Evolutionary conservation across 345 rosid species (phyloP), one percentile per base, ranked within the genome.

Genomic region (Salix arbutifolia): DNA sequence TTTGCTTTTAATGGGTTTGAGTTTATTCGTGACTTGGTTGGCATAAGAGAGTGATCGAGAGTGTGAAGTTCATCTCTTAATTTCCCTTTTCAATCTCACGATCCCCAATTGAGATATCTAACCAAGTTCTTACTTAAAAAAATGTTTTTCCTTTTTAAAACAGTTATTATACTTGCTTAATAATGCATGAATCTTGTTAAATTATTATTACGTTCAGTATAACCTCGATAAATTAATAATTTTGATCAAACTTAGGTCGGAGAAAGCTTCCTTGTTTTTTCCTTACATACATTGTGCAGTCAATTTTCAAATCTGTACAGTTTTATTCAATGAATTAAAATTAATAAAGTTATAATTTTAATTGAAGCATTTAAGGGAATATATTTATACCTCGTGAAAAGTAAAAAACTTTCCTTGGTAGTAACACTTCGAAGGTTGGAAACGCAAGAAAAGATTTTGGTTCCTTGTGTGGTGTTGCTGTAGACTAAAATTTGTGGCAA

Each of bases 371-470:
- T 25, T 35, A 67, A 67, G 17, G 58, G 26, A 12, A 66, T 40
- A 40, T 17, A 56, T 33, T 38, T 67, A 38, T 75, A 37, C 74
- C 67, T 76, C 70, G 52, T 81, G 81, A 88, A 83, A 77, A 74
- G 77, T 80, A 76, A 82, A 53, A 35, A 67, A 11, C 74, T 80
- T 83, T 81, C 83, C 72, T 79, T 84, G 74, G 62, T 78, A 19
- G 56, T 38, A 72, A 62, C 81, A 81, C 80, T 64, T 69, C 74
- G 48, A 74, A 81, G 75, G 84, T 84, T 78, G 46, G 53, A 58
- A 78, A 77, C 19, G 78, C 62, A 73, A 81, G 52, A n/a, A 76
- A 77, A 73, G 52, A 23, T 33, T 16, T 33, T 37, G n/a, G 61
- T 56, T 56, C 61, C 61, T 56, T 56, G 26, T 56, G 26, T 56